phyloP scores from a whole-genome alignment of 2,329 filamentous ascomycete genomes.

The Cladophialophora carrionii region DNA sequence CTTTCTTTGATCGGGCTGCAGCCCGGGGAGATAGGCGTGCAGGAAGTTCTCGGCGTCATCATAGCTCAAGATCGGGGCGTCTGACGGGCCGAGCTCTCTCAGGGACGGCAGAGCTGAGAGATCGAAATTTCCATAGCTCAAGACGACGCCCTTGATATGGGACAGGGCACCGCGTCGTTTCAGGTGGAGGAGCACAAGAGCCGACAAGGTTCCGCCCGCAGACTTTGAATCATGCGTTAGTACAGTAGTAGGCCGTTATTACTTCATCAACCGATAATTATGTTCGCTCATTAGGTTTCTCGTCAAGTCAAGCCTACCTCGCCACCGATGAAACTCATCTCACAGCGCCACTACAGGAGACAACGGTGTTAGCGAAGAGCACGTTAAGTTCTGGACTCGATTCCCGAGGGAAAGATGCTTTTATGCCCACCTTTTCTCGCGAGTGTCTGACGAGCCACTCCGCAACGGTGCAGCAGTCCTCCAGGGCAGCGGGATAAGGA shows the following conservation, averaged over 20 bases:
- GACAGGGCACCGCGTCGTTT: neutral
- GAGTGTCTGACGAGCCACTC: neutral
- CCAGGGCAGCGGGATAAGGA: neutral
- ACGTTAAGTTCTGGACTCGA: neutral
- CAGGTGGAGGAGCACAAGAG: neutral
- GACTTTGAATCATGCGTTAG: constrained; percentile 3
- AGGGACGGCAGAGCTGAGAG: constrained; percentile 2
- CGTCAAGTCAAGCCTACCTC: neutral
- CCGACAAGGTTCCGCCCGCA: constrained; percentile 4
- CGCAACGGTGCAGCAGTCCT: constrained; percentile 11
- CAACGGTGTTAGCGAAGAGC: neutral
- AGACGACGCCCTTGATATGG: constrained; percentile 1
- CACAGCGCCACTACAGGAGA: neutral
- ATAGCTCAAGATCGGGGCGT: neutral
- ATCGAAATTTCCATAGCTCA: constrained; percentile 14
- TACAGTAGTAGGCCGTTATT: neutral
- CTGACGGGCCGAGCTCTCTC: neutral
- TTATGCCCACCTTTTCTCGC: neutral
- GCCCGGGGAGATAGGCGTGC: neutral
- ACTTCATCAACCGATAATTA: neutral
- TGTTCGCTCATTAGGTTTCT: neutral
- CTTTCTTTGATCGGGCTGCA: neutral
- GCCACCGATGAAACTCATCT: constrained; percentile 10
- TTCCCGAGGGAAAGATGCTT: neutral
- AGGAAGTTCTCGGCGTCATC: constrained; percentile 3